phyloP scores from a whole-genome alignment of 257 asterid genomes.

The Solanum clarkiae region DNA sequence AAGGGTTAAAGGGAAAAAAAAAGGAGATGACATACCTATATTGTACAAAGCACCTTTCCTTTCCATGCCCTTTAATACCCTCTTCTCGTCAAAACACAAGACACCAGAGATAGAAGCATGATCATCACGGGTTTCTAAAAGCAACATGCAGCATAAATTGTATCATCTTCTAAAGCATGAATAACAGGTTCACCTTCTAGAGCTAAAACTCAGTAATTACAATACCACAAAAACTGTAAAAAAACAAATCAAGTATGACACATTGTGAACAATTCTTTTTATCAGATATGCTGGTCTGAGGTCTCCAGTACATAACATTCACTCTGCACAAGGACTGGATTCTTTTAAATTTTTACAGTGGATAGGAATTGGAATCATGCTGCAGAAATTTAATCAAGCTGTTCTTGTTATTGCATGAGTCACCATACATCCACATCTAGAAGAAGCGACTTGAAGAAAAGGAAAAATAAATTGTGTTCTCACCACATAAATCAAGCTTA shows the following conservation, averaged over 20 bases:
- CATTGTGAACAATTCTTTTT: not conserved
- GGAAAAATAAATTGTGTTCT: not conserved
- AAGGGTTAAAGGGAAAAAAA: not conserved
- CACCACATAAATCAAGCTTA: not conserved
- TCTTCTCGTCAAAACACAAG: constrained; percentile 44
- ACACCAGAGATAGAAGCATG: constrained; percentile 53
- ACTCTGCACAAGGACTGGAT: not conserved
- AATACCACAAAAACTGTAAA: not conserved
- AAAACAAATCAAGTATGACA: not conserved
- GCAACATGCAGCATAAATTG: constrained; percentile 50
- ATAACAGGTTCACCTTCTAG: constrained; percentile 46
- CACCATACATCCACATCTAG: not conserved
- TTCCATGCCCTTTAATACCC: constrained; percentile 31
- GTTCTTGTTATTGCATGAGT: not conserved
- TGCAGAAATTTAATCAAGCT: not conserved
- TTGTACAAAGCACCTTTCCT: constrained; percentile 37
- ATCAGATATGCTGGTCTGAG: not conserved
- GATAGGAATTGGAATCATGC: not conserved
- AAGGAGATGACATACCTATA: constrained; percentile 32
- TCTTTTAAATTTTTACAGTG: not conserved
- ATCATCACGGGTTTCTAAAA: constrained; percentile 53
- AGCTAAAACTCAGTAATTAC: not conserved
- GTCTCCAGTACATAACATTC: not conserved
- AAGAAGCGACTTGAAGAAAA: not conserved
- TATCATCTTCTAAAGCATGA: constrained; percentile 47